phyloP scores from a whole-genome alignment of 1,139 yeast species.

The Sugiyamaella grinbergsii region DNA sequence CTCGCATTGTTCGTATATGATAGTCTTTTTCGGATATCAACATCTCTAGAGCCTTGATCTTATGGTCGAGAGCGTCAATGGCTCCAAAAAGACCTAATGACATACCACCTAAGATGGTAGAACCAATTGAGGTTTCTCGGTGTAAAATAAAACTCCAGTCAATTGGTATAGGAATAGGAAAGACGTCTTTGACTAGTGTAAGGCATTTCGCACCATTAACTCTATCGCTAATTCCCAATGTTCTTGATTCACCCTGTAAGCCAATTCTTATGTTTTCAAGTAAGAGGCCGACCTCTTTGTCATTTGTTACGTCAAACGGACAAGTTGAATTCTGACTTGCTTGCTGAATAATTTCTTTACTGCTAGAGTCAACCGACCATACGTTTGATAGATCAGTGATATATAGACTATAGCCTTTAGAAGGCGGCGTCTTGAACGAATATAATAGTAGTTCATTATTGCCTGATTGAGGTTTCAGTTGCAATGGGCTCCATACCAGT shows the following conservation, averaged over 20 bases:
- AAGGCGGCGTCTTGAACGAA: neutral
- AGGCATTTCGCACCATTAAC: slow-evolving; percentile 16
- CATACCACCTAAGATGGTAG: slow-evolving; percentile 17
- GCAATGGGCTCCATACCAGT: slow-evolving; percentile 6
- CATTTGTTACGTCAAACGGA: slow-evolving; percentile 13
- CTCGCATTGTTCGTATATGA: slow-evolving; percentile 26
- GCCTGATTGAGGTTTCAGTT: neutral
- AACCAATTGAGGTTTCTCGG: slow-evolving; percentile 2
- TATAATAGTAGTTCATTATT: slow-evolving; percentile 1
- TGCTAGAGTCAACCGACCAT: slow-evolving; percentile 9
- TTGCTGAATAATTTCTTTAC: slow-evolving; percentile 9
- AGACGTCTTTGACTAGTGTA: slow-evolving; percentile 17
- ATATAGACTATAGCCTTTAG: slow-evolving; percentile 16
- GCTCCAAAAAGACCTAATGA: slow-evolving; percentile 18
- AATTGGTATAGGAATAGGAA: slow-evolving; percentile 23
- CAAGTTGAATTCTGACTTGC: slow-evolving; percentile 6
- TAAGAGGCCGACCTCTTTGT: slow-evolving; percentile 1
- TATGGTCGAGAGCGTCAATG: slow-evolving; percentile 14
- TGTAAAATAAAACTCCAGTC: slow-evolving; percentile 24
- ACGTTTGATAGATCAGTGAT: slow-evolving; percentile 14
- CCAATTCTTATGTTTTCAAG: slow-evolving; percentile 3
- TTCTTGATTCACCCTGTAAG: neutral
- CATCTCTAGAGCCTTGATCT: slow-evolving; percentile 19
- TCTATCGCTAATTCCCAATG: neutral
- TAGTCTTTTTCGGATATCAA: slow-evolving; percentile 27